A percentile compares a stretch with the other conserved stretches of the same genome.
These are phyloP conservation scores for Pontederia crassipes DNA, from an alignment of 176 grass and related monocot species.

Conservation along the genomic window DNA sequence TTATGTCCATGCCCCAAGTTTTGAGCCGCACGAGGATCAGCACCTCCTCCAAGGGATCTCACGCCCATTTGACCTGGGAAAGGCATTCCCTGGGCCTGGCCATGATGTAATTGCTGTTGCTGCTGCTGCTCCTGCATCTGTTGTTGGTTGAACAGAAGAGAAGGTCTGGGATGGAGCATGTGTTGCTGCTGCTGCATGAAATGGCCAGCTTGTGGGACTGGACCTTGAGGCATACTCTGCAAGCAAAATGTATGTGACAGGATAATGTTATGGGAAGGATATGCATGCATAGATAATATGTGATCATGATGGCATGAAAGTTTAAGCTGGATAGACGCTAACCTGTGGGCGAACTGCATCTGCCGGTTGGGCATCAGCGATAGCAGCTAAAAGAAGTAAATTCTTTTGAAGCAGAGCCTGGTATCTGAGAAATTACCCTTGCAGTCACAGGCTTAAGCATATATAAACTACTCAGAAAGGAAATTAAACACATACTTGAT, in stretches of 20 bases:
- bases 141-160: constrained; percentile 49
- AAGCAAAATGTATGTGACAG: not conserved
- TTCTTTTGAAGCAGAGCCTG: constrained; percentile 99
- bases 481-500: no score
- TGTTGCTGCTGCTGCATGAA: constrained; percentile 58
- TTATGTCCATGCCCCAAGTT: constrained; percentile 32
- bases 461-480: no score
- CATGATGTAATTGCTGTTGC: constrained; percentile 54
- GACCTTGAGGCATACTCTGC: constrained; percentile 56
- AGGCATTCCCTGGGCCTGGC: constrained; percentile 10
- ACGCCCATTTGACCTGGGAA: constrained; percentile 57
- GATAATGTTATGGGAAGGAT: constrained; percentile 1
- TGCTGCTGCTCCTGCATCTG: constrained; percentile 71
- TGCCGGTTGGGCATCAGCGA: constrained; percentile 81
- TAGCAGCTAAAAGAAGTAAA: constrained; percentile 84
- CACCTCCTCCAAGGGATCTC: constrained; percentile 29
- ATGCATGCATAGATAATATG: not conserved
- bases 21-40: constrained; percentile 26
- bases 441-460: no score
- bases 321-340: constrained; percentile 1
- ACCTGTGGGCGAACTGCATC: constrained; percentile 72
- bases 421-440: constrained; percentile 39
- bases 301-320: constrained; percentile 5
- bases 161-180: constrained; percentile 70
- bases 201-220: constrained; percentile 38